phyloP scores from a whole-genome alignment of 2,329 filamentous ascomycete species.

The Colletotrichum sp. region DNA sequence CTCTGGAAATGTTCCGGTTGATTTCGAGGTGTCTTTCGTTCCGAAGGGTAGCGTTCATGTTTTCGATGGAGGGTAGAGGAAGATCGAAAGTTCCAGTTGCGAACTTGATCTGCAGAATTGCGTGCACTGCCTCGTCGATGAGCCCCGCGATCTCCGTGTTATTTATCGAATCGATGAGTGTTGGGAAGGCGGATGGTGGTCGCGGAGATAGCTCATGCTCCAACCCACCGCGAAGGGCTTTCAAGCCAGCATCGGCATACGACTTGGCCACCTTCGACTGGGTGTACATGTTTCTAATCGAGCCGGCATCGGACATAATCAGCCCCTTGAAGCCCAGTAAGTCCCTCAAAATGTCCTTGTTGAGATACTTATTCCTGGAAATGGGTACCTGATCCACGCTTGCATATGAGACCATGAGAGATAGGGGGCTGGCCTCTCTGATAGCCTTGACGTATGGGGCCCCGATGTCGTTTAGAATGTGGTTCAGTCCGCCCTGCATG shows the following conservation, averaged over 20 bases:
- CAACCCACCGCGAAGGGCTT: conserved; percentile 30
- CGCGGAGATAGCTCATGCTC: conserved; percentile 31
- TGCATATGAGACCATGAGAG: conserved; percentile 36
- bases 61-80: conserved; percentile 24
- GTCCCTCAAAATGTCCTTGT: conserved; percentile 27
- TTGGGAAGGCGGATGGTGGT: conserved; percentile 25
- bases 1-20: conserved; percentile 24
- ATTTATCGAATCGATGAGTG: conserved; percentile 24
- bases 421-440: conserved; percentile 27
- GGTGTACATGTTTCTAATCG: conserved; percentile 30
- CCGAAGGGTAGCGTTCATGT: conserved; percentile 17
- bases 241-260: conserved; percentile 26
- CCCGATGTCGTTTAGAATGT: conserved; percentile 35
- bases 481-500: conserved; percentile 35
- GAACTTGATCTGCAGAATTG: conserved; percentile 34
- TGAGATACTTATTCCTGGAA: conserved; percentile 34
- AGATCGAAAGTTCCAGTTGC: conserved; percentile 30
- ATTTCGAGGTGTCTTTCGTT: conserved; percentile 18
- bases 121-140: conserved; percentile 28
- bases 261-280: conserved; percentile 32
- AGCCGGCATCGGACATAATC: conserved; percentile 36
- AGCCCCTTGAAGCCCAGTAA: conserved; percentile 35
- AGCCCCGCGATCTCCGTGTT: conserved; percentile 25
- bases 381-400: conserved; percentile 34
- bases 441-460: conserved; percentile 33